Evolutionary conservation across 495 filamentous ascomycete genomes (phyloP).

Genomic region (Podospora conica): DNA sequence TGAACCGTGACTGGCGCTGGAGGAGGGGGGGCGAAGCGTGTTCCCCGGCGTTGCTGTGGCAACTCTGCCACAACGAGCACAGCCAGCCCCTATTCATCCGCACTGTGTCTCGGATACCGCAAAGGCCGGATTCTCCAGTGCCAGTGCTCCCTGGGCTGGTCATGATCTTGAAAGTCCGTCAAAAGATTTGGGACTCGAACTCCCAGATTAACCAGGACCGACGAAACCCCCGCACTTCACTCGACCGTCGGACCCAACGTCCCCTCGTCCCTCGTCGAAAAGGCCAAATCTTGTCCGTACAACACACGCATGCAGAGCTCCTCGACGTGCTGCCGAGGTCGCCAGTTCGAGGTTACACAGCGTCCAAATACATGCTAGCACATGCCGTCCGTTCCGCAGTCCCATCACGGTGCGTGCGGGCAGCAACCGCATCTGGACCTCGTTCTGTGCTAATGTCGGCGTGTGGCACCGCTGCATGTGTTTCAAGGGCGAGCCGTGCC

Average conservation of each 20-base stretch:
- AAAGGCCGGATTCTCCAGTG: too few relatives aligned
- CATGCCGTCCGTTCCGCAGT: neutral
- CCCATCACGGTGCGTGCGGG: too few relatives aligned
- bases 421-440: neutral
- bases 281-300: neutral
- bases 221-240: too few relatives aligned
- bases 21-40: neutral
- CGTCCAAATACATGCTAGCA: neutral
- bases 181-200: too few relatives aligned
- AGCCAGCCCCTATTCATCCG: neutral
- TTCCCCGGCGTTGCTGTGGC: neutral
- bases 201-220: too few relatives aligned
- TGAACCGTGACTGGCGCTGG: neutral
- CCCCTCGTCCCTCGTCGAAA: neutral
- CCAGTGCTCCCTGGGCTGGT: too few relatives aligned
- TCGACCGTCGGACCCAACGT: too few relatives aligned
- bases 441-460: neutral
- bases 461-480: too few relatives aligned
- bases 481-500: too few relatives aligned
- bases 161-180: too few relatives aligned
- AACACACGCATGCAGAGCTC: neutral
- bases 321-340: too few relatives aligned
- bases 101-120: neutral
- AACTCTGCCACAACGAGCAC: neutral
- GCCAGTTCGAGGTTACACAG: neutral